These are phyloP conservation scores for Sutorius australiensis DNA, from an alignment of 768 basidiomycete genomes.

Conservation along the genomic window DNA sequence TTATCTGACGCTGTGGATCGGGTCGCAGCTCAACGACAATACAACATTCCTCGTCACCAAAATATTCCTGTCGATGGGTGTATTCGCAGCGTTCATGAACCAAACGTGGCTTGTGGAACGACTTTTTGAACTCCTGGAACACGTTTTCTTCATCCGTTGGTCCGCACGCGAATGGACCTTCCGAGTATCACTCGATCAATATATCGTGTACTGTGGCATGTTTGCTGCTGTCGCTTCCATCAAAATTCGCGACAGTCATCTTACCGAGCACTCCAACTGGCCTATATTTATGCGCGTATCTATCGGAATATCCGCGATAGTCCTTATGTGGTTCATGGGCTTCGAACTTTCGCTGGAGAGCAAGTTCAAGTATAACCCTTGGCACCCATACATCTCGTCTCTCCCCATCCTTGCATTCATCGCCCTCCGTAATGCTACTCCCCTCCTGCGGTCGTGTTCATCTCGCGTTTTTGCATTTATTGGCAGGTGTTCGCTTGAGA, in stretches of 20 bases:
- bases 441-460: conserved; percentile 63
- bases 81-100: conserved; percentile 65
- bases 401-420: conserved; percentile 78
- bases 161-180: conserved; percentile 85
- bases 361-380: conserved; percentile 84
- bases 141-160: conserved; percentile 76
- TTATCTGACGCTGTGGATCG: conserved; percentile 72
- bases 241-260: conserved; percentile 68
- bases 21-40: conserved; percentile 69
- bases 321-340: conserved; percentile 72
- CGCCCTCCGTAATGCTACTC: conserved; percentile 71
- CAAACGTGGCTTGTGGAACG: conserved; percentile 58
- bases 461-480: conserved; percentile 74
- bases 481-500: conserved; percentile 85
- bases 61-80: conserved; percentile 57
- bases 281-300: conserved; percentile 46
- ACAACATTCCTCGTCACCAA: conserved; percentile 66
- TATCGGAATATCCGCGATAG: conserved; percentile 47
- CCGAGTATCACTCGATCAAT: conserved; percentile 84
- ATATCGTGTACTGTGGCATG: conserved; percentile 88
- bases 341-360: conserved; percentile 74
- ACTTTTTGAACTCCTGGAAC: conserved; percentile 59
- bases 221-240: conserved; percentile 66
- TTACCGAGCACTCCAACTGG: conserved; percentile 73
- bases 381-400: conserved; percentile 80